Evolutionary conservation across 257 asterid genomes (phyloP).

Genomic region (Lantana camara): DNA sequence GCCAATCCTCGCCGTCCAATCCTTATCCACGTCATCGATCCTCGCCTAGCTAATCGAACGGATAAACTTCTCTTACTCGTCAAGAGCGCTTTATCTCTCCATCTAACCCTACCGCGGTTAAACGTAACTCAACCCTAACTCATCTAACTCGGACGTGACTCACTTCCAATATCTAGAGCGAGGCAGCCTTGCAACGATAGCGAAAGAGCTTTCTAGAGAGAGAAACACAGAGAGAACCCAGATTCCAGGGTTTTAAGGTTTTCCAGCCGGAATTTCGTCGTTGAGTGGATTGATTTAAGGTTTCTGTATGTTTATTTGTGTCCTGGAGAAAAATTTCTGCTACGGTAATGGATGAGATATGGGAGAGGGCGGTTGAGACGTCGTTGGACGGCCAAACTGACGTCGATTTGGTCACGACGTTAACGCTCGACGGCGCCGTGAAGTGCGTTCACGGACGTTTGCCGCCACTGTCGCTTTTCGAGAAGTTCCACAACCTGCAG

Average conservation of each 20-base stretch:
- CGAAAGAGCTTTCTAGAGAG: conserved; percentile 34
- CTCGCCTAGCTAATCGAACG: conserved; percentile 40
- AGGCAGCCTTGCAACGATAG: conserved; percentile 27
- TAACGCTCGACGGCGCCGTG: conserved; percentile 90
- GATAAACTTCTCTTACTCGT: conserved; percentile 20
- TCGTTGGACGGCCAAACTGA: conserved; percentile 90
- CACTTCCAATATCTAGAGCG: conserved; percentile 49
- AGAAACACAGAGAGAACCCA: conserved; percentile 21
- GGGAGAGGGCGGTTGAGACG: conserved; percentile 94
- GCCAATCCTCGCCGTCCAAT: conserved; percentile 47
- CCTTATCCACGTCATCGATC: conserved; percentile 65
- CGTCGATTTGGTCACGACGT: conserved; percentile 59
- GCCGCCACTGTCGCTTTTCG: conserved; percentile 87
- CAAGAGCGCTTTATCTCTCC: conserved; percentile 24
- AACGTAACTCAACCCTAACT: conserved; percentile 60
- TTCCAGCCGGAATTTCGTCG: not conserved
- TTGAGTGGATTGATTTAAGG: not conserved
- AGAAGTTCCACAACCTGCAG: conserved; percentile 79
- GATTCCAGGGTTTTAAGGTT: conserved; percentile 32
- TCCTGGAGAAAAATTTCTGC: conserved; percentile 16
- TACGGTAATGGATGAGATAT: conserved; percentile 79
- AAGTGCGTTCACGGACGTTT: conserved; percentile 93
- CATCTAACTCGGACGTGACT: conserved; percentile 66
- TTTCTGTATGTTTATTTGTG: conserved; percentile 13
- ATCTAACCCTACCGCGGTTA: conserved; percentile 44